Percentiles rank a stretch among this genome's conserved stretches.
Evolutionary conservation across 2,329 filamentous ascomycete genomes (phyloP).

Genomic region (Trichoderma sp.): DNA sequence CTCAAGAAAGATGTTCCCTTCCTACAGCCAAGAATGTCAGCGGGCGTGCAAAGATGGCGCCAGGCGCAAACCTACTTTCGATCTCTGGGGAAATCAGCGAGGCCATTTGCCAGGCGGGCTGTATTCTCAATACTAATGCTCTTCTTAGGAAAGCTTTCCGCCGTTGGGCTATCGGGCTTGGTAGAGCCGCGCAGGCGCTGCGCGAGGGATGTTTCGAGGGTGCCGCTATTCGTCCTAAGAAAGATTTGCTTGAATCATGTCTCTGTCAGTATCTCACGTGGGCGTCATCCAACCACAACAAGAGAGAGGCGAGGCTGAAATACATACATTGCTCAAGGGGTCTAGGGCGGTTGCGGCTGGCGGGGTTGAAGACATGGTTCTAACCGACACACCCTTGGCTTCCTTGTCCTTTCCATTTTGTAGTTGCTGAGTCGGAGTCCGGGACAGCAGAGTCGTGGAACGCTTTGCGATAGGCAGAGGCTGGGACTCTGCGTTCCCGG

Average conservation of each 20-base stretch:
- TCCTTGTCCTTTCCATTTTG: slow-evolving; percentile 36
- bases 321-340: slow-evolving; percentile 38
- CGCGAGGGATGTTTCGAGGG: slow-evolving; percentile 46
- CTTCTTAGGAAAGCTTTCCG: slow-evolving; percentile 40
- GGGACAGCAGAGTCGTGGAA: slow-evolving; percentile 34
- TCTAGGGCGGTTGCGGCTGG: slow-evolving; percentile 34
- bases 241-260: slow-evolving; percentile 38
- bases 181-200: slow-evolving; percentile 53
- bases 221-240: slow-evolving; percentile 37
- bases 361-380: slow-evolving; percentile 28
- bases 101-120: slow-evolving; percentile 36
- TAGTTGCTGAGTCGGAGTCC: slow-evolving; percentile 64
- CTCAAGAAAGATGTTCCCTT: slow-evolving; percentile 90
- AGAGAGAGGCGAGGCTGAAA: neutral
- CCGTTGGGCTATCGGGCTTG: slow-evolving; percentile 51
- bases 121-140: slow-evolving; percentile 44
- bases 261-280: neutral
- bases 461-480: slow-evolving; percentile 22
- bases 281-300: neutral
- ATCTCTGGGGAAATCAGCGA: slow-evolving; percentile 53
- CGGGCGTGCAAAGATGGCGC: neutral
- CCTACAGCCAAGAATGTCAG: slow-evolving; percentile 43
- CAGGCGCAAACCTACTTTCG: slow-evolving; percentile 55
- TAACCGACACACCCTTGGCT: slow-evolving; percentile 28
- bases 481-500: slow-evolving; percentile 31